Percentiles rank a stretch among this genome's conserved stretches.
These are phyloP conservation scores for Naegleria gruberi DNA, from an alignment of 208 protist genomes.

Conservation along the genomic window DNA sequence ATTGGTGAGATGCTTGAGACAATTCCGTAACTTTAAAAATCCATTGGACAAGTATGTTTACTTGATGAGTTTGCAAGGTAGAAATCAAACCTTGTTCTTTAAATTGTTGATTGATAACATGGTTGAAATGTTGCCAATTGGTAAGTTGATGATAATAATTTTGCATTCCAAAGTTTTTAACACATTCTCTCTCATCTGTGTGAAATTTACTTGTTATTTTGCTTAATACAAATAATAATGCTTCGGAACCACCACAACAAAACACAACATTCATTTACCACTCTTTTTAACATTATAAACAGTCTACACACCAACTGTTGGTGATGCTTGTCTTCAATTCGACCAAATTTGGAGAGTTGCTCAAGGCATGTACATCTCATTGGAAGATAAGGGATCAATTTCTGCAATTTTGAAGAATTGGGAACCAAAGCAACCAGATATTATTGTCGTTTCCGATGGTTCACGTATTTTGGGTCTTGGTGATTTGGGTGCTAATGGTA, in stretches of 20 bases:
- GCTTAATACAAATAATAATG: too few species aligned
- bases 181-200: too few species aligned
- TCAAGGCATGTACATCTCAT: slow-evolving; percentile 76
- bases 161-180: too few species aligned
- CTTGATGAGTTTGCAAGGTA: slow-evolving; percentile 43
- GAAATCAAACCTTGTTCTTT: slow-evolving; percentile 67
- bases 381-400: slow-evolving; percentile 65
- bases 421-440: slow-evolving; percentile 56
- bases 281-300: background rate
- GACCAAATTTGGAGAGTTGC: slow-evolving; percentile 61
- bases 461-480: slow-evolving; percentile 86
- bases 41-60: slow-evolving; percentile 45
- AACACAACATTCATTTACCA: too few species aligned
- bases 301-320: slow-evolving; percentile 40
- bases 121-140: slow-evolving; percentile 49
- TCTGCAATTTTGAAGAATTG: slow-evolving; percentile 62
- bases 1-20: slow-evolving; percentile 10
- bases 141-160: background rate
- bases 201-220: too few species aligned
- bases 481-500: slow-evolving; percentile 82
- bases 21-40: background rate
- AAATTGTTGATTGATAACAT: slow-evolving; percentile 44
- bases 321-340: slow-evolving; percentile 81
- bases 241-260: too few species aligned
- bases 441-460: slow-evolving; percentile 92